Conservation (phyloP, 495 filamentous ascomycete genomes). For the Tuber melanosporum region DNA sequence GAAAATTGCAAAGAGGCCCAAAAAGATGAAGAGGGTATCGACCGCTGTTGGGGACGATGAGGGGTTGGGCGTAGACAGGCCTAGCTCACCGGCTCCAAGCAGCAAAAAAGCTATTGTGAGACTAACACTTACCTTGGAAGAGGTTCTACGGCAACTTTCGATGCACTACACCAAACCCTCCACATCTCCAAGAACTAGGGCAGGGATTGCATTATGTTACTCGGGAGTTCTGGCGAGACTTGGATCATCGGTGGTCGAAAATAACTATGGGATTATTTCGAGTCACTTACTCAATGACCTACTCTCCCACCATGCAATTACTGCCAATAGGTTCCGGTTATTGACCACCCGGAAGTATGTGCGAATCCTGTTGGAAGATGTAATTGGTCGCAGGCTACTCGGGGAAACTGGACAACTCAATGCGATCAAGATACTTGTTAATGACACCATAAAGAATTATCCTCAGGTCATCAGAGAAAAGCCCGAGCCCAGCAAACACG, state of each 20-base stretch:
- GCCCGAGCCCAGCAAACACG: slow-evolving; percentile 82
- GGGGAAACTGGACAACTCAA: slow-evolving; percentile 80
- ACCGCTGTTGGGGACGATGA: slow-evolving; percentile 65
- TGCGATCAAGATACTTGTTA: slow-evolving; percentile 74
- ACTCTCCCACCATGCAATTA: slow-evolving; percentile 66
- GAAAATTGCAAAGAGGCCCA: slow-evolving; percentile 47
- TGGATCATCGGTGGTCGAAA: slow-evolving; percentile 68
- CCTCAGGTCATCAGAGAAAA: slow-evolving; percentile 88
- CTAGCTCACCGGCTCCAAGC: slow-evolving; percentile 62
- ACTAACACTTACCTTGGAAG: slow-evolving; percentile 66
- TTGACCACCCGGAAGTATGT: slow-evolving; percentile 80
- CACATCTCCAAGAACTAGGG: slow-evolving; percentile 71
- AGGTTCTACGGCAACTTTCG: slow-evolving; percentile 75
- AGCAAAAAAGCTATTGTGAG: slow-evolving; percentile 61
- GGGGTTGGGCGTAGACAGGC: slow-evolving; percentile 63
- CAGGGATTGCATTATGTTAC: slow-evolving; percentile 82
- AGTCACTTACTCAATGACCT: slow-evolving; percentile 75
- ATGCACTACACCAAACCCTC: slow-evolving; percentile 72
- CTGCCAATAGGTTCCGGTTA: slow-evolving; percentile 79
- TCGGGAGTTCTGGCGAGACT: slow-evolving; percentile 67
- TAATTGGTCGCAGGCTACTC: slow-evolving; percentile 72
- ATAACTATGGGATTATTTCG: slow-evolving; percentile 69
- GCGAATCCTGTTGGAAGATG: slow-evolving; percentile 73
- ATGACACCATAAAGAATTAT: slow-evolving; percentile 87
- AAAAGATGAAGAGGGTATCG: slow-evolving; percentile 60